Percentiles rank a stretch among this genome's conserved stretches.
Evolutionary conservation across 2,329 filamentous ascomycete genomes (phyloP).

Genomic region (Penicillium sclerotiorum): DNA sequence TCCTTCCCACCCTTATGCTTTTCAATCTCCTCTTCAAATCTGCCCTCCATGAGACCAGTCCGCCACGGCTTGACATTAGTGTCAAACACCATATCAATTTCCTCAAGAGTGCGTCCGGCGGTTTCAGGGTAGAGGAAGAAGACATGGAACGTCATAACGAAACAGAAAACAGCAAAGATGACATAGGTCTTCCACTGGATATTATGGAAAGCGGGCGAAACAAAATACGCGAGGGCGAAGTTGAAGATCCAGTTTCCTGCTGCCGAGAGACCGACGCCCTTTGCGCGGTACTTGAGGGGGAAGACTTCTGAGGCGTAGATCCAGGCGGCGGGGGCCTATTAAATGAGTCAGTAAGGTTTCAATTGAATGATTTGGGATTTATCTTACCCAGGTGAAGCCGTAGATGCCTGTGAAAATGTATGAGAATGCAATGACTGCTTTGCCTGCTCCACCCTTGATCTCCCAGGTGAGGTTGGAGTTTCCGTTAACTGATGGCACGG

Average conservation of each 20-base stretch:
- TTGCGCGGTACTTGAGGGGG: constrained; percentile 65
- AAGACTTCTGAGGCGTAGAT: constrained; percentile 66
- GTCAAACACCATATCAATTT: constrained; percentile 72
- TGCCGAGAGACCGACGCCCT: constrained; percentile 64
- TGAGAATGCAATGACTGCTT: constrained; percentile 65
- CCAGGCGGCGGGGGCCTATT: constrained; percentile 58
- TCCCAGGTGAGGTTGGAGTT: constrained; percentile 52
- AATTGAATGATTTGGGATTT: not conserved
- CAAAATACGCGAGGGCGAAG: constrained; percentile 57
- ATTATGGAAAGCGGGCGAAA: constrained; percentile 61
- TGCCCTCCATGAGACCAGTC: constrained; percentile 24
- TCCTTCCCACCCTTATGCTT: constrained; percentile 19
- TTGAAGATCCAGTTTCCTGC: constrained; percentile 67
- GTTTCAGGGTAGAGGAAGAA: constrained; percentile 70
- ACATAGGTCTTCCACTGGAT: constrained; percentile 68
- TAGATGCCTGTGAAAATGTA: constrained; percentile 53
- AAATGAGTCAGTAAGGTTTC: not conserved
- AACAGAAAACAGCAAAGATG: constrained; percentile 75
- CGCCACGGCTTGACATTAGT: constrained; percentile 36
- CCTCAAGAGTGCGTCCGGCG: constrained; percentile 70
- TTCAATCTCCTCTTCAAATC: constrained; percentile 30
- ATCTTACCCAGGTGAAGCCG: constrained; percentile 47
- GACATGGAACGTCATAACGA: constrained; percentile 68
- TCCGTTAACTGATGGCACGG: constrained; percentile 49
- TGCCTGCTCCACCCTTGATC: constrained; percentile 54